Base-by-base conservation (phyloP, 108 stramenopile species). In the Asterionellopsis glacialis region DNA sequence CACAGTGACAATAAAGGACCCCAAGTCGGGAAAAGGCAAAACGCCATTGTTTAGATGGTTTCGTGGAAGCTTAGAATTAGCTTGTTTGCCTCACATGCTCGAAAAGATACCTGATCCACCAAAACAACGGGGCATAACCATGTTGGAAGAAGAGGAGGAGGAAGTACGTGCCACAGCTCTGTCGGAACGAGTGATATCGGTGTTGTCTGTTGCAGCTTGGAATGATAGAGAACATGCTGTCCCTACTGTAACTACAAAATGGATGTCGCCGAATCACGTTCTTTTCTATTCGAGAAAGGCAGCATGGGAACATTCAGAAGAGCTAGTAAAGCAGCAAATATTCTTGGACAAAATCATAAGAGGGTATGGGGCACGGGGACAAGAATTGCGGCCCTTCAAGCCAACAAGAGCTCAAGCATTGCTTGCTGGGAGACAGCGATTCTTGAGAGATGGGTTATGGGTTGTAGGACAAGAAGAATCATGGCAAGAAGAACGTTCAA, bases 381-480 rank as follows among this genome's bases (percentile, higher is more conserved):
- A 80, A 49, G 42, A 82, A 42, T 53, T 90, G 18, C 54, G 73
- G 38, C 82, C 81, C 6, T 67, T 73, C 18, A 81, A 79, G 42
- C 83, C 85, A n/a, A 70, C 83, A 11, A 70, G 55, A 40, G 67
- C 76, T 59, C 54, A 38, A 18, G 82, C 81, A 7, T 59, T 94
- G 62, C 76, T 88, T 23, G 87, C 85, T 14, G 92, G 92, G 0
- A 77, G 81, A 58, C 62, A 70, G 38, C 51, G 88, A 12, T 94
- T 94, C 71, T 58, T 77, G 52, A 66, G 87, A 48, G 92, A 94
- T 68, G 92, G 92, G n/a, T 41, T 94, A 2, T 94, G 92, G 92
- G 82, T 94, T 7, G 88, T 94, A 4, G 88, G 88, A 0, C 92
- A 94, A 61, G 92, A 94, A 64, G 78, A 86, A 41, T 51, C 60